Evolutionary conservation across 2,329 filamentous ascomycete genomes (phyloP).

Genomic region (Cordyceps pruinosa): DNA sequence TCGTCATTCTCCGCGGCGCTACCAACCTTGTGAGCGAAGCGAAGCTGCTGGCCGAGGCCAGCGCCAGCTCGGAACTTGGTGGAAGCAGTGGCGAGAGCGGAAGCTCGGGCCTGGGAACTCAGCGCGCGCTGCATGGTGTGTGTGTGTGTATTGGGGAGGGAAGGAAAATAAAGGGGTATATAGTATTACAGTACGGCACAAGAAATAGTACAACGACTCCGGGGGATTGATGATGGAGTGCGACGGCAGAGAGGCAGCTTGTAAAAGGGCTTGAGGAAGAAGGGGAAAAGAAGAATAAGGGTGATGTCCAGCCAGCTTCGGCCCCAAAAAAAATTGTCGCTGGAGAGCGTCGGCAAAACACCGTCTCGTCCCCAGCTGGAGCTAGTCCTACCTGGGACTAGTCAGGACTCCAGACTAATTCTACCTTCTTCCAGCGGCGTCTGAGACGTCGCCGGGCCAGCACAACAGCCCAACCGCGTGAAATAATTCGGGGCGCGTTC

Average conservation of each 20-base stretch:
- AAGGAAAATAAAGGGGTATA: conserved; percentile 24
- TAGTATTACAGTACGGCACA: conserved; percentile 20
- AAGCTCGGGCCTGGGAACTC: conserved; percentile 70
- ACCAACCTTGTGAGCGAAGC: conserved; percentile 93
- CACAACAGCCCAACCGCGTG: neutral
- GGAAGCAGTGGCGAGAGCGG: conserved; percentile 66
- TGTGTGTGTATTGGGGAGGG: conserved; percentile 25
- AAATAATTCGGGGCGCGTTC: too few relatives aligned
- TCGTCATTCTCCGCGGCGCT: conserved; percentile 12
- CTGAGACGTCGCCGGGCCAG: neutral
- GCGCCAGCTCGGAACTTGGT: conserved; percentile 57
- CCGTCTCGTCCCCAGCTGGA: conserved; percentile 19
- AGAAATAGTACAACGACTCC: conserved; percentile 9
- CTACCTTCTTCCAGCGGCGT: conserved; percentile 10
- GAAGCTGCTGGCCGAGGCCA: conserved; percentile 75
- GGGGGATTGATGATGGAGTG: conserved; percentile 10
- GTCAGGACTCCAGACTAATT: conserved; percentile 1
- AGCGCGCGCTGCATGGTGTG: conserved; percentile 91
- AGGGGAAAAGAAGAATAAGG: conserved; percentile 16
- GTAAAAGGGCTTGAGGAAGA: conserved; percentile 15
- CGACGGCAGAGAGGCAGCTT: conserved; percentile 13
- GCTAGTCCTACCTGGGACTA: conserved; percentile 1
- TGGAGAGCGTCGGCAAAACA: conserved; percentile 33
- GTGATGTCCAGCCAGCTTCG: conserved; percentile 12
- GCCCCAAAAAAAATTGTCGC: conserved; percentile 34